Conservation (phyloP, 1,284 basidiomycete species). For the Cryptococcus depauperatus region DNA sequence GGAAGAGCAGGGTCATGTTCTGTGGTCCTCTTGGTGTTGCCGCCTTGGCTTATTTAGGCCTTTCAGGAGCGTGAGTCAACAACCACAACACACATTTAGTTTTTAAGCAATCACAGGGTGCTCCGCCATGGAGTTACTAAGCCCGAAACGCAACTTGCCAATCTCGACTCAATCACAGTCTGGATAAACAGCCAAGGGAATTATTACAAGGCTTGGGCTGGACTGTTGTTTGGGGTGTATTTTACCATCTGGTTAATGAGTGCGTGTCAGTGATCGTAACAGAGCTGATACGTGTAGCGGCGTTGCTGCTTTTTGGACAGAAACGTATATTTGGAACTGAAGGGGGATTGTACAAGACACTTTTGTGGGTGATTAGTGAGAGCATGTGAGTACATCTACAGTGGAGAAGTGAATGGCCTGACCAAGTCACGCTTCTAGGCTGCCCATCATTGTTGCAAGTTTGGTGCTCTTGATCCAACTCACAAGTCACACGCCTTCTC, state of each 20-base stretch:
- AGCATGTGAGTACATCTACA: background rate
- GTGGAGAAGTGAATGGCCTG: background rate
- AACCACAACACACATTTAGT: no score
- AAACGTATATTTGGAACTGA: background rate
- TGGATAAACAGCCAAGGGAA: slow-evolving; percentile 2
- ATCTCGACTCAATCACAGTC: background rate
- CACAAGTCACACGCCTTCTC: background rate
- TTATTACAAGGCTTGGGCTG: slow-evolving; percentile 1
- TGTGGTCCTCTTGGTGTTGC: background rate
- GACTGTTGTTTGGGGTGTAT: background rate
- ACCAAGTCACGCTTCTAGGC: background rate
- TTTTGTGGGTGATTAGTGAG: slow-evolving; percentile 1
- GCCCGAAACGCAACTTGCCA: background rate
- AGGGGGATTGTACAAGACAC: background rate
- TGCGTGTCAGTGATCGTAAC: background rate
- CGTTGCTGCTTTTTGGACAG: background rate
- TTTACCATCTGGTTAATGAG: background rate
- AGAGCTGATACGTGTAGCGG: no score
- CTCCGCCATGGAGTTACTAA: background rate
- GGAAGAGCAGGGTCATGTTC: background rate
- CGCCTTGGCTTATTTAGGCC: background rate
- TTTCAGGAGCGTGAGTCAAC: background rate
- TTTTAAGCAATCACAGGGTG: background rate
- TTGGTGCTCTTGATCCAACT: background rate
- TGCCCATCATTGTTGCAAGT: background rate